Evolutionary conservation across 176 grass and related monocot genomes (phyloP).

Genomic region (Tillandsia leiboldiana): DNA sequence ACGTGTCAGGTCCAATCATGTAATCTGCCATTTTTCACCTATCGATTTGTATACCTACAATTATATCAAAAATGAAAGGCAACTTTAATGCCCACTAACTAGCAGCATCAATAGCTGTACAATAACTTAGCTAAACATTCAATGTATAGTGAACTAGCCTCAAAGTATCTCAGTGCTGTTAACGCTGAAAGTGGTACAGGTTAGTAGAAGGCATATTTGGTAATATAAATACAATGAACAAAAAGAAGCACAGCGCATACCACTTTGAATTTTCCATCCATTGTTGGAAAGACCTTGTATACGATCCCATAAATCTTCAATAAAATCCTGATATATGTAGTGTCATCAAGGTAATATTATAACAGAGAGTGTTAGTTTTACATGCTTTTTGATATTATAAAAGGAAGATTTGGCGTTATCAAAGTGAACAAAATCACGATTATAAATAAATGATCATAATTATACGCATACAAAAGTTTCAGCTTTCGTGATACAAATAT

Average conservation of each 20-base stretch:
- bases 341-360: background rate
- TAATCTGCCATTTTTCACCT: too few species aligned
- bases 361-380: background rate
- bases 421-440: slow-evolving; percentile 5
- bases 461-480: background rate
- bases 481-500: background rate
- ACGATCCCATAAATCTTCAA: slow-evolving; percentile 93
- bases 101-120: too few species aligned
- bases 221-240: slow-evolving; percentile 5
- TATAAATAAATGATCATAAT: background rate
- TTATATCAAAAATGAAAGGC: too few species aligned
- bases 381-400: slow-evolving; percentile 17
- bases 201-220: background rate
- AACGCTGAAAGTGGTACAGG: background rate
- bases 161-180: background rate
- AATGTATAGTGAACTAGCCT: background rate
- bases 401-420: background rate
- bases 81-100: too few species aligned
- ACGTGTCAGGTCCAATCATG: too few species aligned
- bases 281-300: slow-evolving; percentile 73
- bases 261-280: slow-evolving; percentile 94
- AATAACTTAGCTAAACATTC: background rate
- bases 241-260: slow-evolving; percentile 30
- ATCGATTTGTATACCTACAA: too few species aligned
- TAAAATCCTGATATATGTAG: slow-evolving; percentile 57